Base-by-base conservation (phyloP, 2,329 filamentous ascomycete genomes). In the Alternaria consortialis region DNA sequence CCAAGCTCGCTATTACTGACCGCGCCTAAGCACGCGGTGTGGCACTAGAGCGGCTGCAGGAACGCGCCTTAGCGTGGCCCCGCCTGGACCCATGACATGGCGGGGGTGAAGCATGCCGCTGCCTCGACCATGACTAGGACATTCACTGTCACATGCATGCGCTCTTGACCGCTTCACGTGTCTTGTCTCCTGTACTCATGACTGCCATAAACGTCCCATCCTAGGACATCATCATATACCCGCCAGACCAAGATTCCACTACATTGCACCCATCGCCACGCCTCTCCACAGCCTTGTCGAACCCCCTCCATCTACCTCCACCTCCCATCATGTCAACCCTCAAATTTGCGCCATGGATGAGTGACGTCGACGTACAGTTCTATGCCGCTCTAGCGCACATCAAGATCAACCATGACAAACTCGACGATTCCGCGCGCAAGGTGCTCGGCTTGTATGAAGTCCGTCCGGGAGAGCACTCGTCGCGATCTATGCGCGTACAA, bases 351-450 rank as follows among this genome's bases (percentile, higher is more conserved):
- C 90, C 94, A 1, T 98, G 97, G 84, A 88, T 90, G 40, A 97
- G 94, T 50, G 93, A 97, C 81, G 93, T 98, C 75, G 95, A 99
- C 77, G 85, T 98, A 43, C 92, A 93, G 44, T 99, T 99, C 80
- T 99, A 97, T 78, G 91, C 92, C 46, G 90, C 93, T 5, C 87
- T 99, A n/a, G 95, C 96, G 61, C 88, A 90, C 6, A 91, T 91
- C 68, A 99, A 99, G 82, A 93, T 99, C 77, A 93, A 98, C 78
- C 90, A 97, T 85, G 95, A 97, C 82, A 97, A 94, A 81, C 91
- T 99, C 53, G 92, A 97, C 82, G 94, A 97, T 79, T 97, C 94
- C 9, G 91, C 93, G 25, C 91, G 94, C 44, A 90, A 90, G 62
- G 86, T 98, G 3, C 85, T 97, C 31, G 95, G 95, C 4, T 82